Conservation (phyloP, 2,329 filamentous ascomycete genomes). For the Botrytis squamosa region DNA sequence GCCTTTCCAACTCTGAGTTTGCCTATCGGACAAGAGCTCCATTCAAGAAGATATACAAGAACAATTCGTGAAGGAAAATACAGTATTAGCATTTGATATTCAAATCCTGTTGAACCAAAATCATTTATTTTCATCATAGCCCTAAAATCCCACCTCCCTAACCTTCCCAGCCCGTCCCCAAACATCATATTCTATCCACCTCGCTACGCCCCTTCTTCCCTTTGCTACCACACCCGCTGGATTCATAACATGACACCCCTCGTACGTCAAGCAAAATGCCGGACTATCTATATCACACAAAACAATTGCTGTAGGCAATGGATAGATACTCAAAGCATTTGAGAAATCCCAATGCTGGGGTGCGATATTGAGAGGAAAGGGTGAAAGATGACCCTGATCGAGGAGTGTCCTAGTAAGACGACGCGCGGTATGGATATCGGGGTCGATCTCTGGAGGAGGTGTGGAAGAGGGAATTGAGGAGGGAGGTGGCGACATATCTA, state of each 20-base stretch:
- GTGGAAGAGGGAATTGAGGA: background rate
- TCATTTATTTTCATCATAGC: background rate
- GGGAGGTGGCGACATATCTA: slow-evolving; percentile 15
- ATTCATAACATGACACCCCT: slow-evolving; percentile 95
- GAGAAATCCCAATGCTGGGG: slow-evolving; percentile 91
- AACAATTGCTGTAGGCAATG: slow-evolving; percentile 79
- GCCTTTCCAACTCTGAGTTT: background rate
- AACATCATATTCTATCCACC: slow-evolving; percentile 87
- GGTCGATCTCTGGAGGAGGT: slow-evolving; percentile 41
- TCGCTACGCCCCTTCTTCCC: slow-evolving; percentile 65
- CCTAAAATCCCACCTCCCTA: slow-evolving; percentile 36
- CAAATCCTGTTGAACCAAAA: background rate
- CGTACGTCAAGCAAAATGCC: slow-evolving; percentile 85
- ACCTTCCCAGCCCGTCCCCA: slow-evolving; percentile 35
- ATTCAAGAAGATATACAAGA: background rate
- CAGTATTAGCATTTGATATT: background rate
- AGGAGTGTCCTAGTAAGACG: slow-evolving; percentile 88
- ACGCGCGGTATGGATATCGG: slow-evolving; percentile 55
- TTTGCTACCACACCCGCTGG: slow-evolving; percentile 74
- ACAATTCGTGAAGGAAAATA: background rate
- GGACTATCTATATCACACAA: slow-evolving; percentile 79
- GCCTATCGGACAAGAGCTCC: background rate
- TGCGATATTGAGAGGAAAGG: slow-evolving; percentile 75
- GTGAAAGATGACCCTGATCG: slow-evolving; percentile 84
- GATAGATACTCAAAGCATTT: slow-evolving; percentile 75